phyloP scores from a whole-genome alignment of 2,329 filamentous ascomycete species.

The Leptographium galeiforme region DNA sequence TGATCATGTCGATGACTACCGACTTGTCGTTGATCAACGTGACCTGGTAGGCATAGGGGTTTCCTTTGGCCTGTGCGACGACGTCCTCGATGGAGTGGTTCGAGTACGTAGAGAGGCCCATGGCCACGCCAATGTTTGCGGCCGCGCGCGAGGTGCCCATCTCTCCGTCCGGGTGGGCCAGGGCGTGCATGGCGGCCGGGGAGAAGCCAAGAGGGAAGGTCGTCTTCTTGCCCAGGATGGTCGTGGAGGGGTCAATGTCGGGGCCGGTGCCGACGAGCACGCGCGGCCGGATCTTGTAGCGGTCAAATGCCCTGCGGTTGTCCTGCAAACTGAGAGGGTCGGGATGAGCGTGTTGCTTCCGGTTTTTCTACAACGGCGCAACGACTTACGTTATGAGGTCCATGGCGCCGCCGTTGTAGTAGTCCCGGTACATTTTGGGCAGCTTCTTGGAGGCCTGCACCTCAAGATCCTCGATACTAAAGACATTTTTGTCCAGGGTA shows the following conservation, averaged over 20 bases:
- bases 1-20: conserved; percentile 25
- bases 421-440: conserved; percentile 22
- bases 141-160: conserved; percentile 33
- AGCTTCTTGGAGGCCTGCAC: conserved; percentile 1
- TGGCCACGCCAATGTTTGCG: conserved; percentile 26
- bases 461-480: conserved; percentile 3
- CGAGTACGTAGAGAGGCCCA: conserved; percentile 34
- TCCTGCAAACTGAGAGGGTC: conserved; percentile 25
- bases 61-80: conserved; percentile 20
- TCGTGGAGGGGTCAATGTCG: conserved; percentile 16
- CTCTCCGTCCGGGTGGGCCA: conserved; percentile 39
- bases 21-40: conserved; percentile 34
- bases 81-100: conserved; percentile 33
- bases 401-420: conserved; percentile 45
- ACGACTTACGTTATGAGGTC: conserved; percentile 30
- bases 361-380: too few species aligned
- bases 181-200: conserved; percentile 37
- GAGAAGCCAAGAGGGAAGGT: conserved; percentile 38
- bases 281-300: conserved; percentile 33
- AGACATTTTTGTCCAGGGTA: conserved; percentile 1
- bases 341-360: too few species aligned
- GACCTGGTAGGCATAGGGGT: conserved; percentile 38
- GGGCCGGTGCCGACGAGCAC: conserved; percentile 18
- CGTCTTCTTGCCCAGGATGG: conserved; percentile 26
- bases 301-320: conserved; percentile 37